Conservation (phyloP, 2,329 filamentous ascomycete species). For the Capronia epimyces region DNA sequence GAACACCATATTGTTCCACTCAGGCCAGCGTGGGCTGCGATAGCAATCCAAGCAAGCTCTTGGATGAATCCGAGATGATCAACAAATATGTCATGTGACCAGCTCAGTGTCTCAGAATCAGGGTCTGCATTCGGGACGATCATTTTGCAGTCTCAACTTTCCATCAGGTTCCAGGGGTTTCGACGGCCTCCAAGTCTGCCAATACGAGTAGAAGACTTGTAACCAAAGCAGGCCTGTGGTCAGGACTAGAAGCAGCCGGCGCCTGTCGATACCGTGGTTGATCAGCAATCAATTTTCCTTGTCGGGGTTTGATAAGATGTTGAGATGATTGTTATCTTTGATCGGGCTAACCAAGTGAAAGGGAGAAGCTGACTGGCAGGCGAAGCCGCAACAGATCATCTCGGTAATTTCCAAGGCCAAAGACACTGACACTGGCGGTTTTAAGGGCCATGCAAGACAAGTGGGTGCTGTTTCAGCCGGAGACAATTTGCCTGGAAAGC, state of each 20-base stretch:
- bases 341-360: constrained; percentile 16
- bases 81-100: too few species aligned
- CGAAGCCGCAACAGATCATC: constrained; percentile 7
- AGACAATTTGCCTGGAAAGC: too few species aligned
- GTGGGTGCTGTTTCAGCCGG: constrained; percentile 17
- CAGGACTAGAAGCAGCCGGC: not conserved
- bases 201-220: not conserved
- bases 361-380: constrained; percentile 17
- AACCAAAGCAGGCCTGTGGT: not conserved
- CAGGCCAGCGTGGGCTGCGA: too few species aligned
- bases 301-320: too few species aligned
- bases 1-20: too few species aligned
- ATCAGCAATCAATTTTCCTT: constrained; percentile 4
- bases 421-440: constrained; percentile 17
- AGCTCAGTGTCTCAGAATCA: too few species aligned
- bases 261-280: constrained; percentile 1
- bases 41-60: too few species aligned
- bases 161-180: not conserved
- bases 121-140: too few species aligned
- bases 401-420: constrained; percentile 13
- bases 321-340: not conserved
- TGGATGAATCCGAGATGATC: too few species aligned
- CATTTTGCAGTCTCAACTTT: not conserved
- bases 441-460: constrained; percentile 12
- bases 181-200: not conserved